Evolutionary conservation across 768 basidiomycete species (phyloP).

Genomic region (Mycena rebaudengoi): DNA sequence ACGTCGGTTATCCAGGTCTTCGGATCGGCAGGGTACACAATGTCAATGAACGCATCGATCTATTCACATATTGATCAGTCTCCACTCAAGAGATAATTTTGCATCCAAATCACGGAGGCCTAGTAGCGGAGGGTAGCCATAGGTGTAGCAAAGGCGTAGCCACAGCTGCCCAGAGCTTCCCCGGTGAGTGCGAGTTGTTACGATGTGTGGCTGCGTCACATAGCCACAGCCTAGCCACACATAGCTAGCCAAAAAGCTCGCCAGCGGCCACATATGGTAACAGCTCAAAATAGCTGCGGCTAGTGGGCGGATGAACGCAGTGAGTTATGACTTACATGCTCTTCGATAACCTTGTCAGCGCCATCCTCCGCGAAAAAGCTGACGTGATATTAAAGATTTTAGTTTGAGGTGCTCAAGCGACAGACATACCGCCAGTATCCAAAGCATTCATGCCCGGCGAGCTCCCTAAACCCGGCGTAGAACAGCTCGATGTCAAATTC

Average conservation of each 20-base stretch:
- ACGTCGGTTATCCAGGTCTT: slow-evolving; percentile 46
- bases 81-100: too few relatives aligned
- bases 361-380: slow-evolving; percentile 33
- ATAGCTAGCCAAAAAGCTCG: too few relatives aligned
- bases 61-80: slow-evolving; percentile 22
- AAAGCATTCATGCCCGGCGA: neutral
- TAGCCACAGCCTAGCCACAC: too few relatives aligned
- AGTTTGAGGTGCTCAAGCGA: neutral
- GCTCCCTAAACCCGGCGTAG: neutral
- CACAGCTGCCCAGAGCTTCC: too few relatives aligned
- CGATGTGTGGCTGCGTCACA: too few relatives aligned
- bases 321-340: slow-evolving; percentile 41
- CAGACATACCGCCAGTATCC: slow-evolving; percentile 3
- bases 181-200: too few relatives aligned
- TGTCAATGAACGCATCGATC: slow-evolving; percentile 48
- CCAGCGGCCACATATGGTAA: too few relatives aligned
- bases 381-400: neutral
- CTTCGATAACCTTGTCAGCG: slow-evolving; percentile 43
- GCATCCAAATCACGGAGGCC: too few relatives aligned
- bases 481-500: slow-evolving; percentile 26
- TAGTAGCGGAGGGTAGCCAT: too few relatives aligned
- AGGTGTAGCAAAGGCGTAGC: too few relatives aligned
- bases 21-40: slow-evolving; percentile 43
- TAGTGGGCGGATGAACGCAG: neutral
- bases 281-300: too few relatives aligned